Conservation (phyloP, 306 rosid species). For the Amphicarpaea edgeworthii region DNA sequence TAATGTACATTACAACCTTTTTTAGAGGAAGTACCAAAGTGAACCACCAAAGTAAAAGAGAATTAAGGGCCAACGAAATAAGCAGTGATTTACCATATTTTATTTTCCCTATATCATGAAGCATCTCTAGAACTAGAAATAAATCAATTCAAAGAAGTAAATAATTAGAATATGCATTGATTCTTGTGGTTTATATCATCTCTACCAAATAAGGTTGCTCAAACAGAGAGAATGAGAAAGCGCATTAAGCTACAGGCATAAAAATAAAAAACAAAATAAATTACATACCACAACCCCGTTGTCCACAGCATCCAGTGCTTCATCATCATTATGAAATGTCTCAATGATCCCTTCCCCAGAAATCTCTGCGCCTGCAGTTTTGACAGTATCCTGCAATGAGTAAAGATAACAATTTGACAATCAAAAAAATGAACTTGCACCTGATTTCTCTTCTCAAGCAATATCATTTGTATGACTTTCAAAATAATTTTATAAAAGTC, state of each 20-base stretch:
- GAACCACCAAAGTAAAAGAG: background rate
- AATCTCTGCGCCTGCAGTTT: constrained; percentile 62
- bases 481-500: too few species aligned
- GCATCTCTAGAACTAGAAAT: constrained; percentile 29
- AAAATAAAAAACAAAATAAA: constrained; percentile 15
- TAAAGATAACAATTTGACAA: background rate
- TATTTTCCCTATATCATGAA: background rate
- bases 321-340: constrained; percentile 80
- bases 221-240: background rate
- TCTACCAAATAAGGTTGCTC: constrained; percentile 18
- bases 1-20: background rate
- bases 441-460: background rate
- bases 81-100: background rate
- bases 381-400: constrained; percentile 67
- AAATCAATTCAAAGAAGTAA: constrained; percentile 26
- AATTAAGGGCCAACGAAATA: background rate
- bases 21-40: background rate
- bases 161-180: constrained; percentile 3
- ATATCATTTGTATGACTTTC: too few species aligned
- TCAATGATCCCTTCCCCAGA: constrained; percentile 72
- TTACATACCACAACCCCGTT: constrained; percentile 72
- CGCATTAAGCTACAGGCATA: background rate
- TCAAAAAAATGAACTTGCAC: background rate
- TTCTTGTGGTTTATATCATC: background rate
- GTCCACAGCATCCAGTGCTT: constrained; percentile 71